These are phyloP conservation scores for Botrytis porri DNA, from an alignment of 2,329 filamentous ascomycete species.

Conservation along the genomic window DNA sequence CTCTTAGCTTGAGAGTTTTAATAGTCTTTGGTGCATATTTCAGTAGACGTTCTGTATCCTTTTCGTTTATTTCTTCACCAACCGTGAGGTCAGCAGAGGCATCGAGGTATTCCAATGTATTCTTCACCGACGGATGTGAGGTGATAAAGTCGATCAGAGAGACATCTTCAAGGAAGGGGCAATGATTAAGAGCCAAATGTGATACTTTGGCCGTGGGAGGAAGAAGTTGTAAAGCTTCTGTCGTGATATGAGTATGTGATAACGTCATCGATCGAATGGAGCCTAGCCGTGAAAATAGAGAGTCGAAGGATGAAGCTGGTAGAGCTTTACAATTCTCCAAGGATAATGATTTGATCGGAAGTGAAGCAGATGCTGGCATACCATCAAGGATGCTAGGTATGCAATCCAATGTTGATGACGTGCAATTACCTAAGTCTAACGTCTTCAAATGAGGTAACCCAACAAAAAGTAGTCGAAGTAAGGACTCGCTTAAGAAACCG, in stretches of 20 bases:
- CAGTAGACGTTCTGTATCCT: slow-evolving; percentile 1
- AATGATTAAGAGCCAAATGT: slow-evolving; percentile 72
- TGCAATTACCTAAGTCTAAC: slow-evolving; percentile 18
- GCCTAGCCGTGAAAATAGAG: slow-evolving; percentile 12
- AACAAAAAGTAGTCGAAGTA: slow-evolving; percentile 40
- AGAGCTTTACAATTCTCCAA: slow-evolving; percentile 4
- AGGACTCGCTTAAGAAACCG: slow-evolving; percentile 39
- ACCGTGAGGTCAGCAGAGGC: neutral
- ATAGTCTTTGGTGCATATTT: slow-evolving; percentile 7
- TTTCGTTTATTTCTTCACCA: slow-evolving; percentile 9
- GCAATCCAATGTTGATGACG: slow-evolving; percentile 1
- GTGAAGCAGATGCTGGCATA: neutral
- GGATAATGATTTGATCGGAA: slow-evolving; percentile 16
- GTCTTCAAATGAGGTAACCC: slow-evolving; percentile 7
- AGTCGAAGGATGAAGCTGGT: slow-evolving; percentile 7
- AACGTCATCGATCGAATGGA: slow-evolving; percentile 39
- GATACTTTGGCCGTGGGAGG: slow-evolving; percentile 66
- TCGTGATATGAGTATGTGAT: slow-evolving; percentile 68
- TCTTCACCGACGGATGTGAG: slow-evolving; percentile 46
- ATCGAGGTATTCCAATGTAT: slow-evolving; percentile 12
- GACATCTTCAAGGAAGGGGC: slow-evolving; percentile 63
- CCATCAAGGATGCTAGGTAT: neutral
- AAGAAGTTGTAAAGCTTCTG: slow-evolving; percentile 64
- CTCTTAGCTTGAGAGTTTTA: slow-evolving; percentile 14
- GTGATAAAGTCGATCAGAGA: slow-evolving; percentile 66